Conservation (phyloP, 495 filamentous ascomycete species). For the Aspergillus coremiiformis region DNA sequence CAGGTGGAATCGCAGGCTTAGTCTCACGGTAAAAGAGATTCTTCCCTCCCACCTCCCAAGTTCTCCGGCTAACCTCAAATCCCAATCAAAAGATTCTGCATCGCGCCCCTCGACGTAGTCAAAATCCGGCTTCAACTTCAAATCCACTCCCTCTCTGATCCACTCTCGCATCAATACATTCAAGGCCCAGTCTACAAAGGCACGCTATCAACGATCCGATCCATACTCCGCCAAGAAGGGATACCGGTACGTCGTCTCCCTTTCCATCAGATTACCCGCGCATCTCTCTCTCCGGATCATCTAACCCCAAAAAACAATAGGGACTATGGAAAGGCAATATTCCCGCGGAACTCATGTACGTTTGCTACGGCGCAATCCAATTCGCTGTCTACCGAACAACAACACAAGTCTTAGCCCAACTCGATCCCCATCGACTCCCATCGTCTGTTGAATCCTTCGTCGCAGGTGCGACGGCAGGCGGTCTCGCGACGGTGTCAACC, state of each 20-base stretch:
- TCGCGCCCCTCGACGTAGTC: conserved; percentile 89
- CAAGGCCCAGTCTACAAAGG: conserved; percentile 68
- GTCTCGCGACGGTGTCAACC: conserved; percentile 69
- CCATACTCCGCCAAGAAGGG: conserved; percentile 72
- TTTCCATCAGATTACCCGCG: too few relatives aligned
- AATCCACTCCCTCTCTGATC: conserved; percentile 69
- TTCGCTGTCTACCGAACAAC: conserved; percentile 81
- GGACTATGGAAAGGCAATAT: conserved; percentile 98
- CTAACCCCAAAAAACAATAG: conserved; percentile 16
- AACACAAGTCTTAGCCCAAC: conserved; percentile 51
- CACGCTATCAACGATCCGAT: conserved; percentile 65
- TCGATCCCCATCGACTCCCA: conserved; percentile 42
- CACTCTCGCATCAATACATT: conserved; percentile 44
- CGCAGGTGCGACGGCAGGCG: conserved; percentile 73
- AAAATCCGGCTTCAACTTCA: conserved; percentile 96
- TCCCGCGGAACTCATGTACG: conserved; percentile 87
- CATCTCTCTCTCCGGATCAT: too few relatives aligned
- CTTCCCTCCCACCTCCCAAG: conserved; percentile 20
- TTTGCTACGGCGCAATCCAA: conserved; percentile 80
- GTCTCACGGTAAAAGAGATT: conserved; percentile 58
- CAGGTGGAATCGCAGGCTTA: conserved; percentile 81
- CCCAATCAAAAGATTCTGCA: too few relatives aligned
- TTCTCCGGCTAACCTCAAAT: too few relatives aligned
- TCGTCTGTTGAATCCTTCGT: conserved; percentile 66
- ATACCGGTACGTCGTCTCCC: conserved; percentile 48